These are phyloP conservation scores for Colletotrichum spaethianum DNA, from an alignment of 2,329 filamentous ascomycete species.

Conservation along the genomic window DNA sequence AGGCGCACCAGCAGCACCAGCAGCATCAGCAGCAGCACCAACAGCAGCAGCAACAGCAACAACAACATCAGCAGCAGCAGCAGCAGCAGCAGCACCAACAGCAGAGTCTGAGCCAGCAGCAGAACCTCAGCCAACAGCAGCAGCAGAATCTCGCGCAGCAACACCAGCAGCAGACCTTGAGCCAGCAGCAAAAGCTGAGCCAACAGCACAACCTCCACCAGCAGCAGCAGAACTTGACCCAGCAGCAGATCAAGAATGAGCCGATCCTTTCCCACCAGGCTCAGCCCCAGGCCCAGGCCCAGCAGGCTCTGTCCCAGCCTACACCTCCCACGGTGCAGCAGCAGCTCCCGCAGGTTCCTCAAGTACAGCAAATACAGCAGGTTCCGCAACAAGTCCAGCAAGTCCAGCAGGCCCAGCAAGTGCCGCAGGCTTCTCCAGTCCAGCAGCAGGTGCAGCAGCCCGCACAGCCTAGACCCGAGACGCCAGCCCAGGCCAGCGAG, in stretches of 20 bases:
- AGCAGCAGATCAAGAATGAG: constrained; percentile 46
- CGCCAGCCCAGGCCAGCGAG: constrained; percentile 52
- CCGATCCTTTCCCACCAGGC: constrained; percentile 36
- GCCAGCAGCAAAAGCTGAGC: constrained; percentile 50
- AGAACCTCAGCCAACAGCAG: constrained; percentile 48
- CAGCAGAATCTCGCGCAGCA: constrained; percentile 45
- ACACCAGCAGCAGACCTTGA: constrained; percentile 51
- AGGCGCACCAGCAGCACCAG: constrained; percentile 49
- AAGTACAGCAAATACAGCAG: constrained; percentile 43
- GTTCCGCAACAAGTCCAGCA: constrained; percentile 48
- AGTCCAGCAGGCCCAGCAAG: constrained; percentile 44
- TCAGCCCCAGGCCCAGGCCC: constrained; percentile 33
- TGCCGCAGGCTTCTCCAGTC: constrained; percentile 34
- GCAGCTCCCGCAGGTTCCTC: constrained; percentile 43
- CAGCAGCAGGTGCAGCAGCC: constrained; percentile 54
- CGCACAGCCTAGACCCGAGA: constrained; percentile 51
- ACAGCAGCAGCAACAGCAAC: constrained; percentile 48
- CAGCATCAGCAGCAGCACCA: constrained; percentile 50
- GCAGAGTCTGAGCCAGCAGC: constrained; percentile 50
- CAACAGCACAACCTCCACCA: constrained; percentile 50
- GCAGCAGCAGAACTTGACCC: constrained; percentile 48
- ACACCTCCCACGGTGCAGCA: constrained; percentile 30
- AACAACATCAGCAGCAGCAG: constrained; percentile 50
- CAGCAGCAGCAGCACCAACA: constrained; percentile 49
- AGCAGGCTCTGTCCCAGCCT: constrained; percentile 41